phyloP scores from a whole-genome alignment of 2,329 filamentous ascomycete genomes.

The Beauveria caledonica region DNA sequence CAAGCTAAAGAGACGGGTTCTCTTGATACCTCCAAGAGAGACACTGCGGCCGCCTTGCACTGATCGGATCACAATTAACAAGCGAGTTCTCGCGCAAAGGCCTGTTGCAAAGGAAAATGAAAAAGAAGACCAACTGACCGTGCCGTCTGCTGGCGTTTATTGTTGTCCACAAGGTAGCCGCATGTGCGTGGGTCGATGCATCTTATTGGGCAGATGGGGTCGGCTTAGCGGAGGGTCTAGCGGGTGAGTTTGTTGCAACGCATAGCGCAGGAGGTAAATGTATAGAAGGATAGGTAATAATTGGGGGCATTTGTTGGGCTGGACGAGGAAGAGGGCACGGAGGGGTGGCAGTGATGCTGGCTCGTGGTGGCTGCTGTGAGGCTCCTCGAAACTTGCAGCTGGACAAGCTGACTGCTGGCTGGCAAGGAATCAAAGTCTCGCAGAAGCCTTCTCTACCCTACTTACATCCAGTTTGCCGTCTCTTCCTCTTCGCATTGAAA shows the following conservation, averaged over 20 bases:
- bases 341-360: not conserved
- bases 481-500: not conserved
- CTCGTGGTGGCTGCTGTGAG: not conserved
- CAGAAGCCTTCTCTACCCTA: not conserved
- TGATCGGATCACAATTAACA: not conserved
- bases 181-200: conserved; percentile 12
- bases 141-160: not conserved
- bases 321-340: not conserved
- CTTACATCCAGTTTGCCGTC: not conserved
- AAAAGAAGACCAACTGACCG: not conserved
- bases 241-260: not conserved
- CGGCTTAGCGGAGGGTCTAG: conserved; percentile 6
- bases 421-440: not conserved
- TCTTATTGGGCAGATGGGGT: conserved; percentile 10
- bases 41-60: not conserved
- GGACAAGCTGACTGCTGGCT: not conserved
- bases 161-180: conserved; percentile 3
- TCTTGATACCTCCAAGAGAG: not conserved
- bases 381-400: not conserved
- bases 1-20: not conserved
- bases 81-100: not conserved
- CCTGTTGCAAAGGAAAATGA: not conserved
- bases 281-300: not conserved
- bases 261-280: not conserved
- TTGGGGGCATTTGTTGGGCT: conserved; percentile 1